Evolutionary conservation across 2,329 filamentous ascomycete genomes (phyloP).

Genomic region (Bisporella sp.): DNA sequence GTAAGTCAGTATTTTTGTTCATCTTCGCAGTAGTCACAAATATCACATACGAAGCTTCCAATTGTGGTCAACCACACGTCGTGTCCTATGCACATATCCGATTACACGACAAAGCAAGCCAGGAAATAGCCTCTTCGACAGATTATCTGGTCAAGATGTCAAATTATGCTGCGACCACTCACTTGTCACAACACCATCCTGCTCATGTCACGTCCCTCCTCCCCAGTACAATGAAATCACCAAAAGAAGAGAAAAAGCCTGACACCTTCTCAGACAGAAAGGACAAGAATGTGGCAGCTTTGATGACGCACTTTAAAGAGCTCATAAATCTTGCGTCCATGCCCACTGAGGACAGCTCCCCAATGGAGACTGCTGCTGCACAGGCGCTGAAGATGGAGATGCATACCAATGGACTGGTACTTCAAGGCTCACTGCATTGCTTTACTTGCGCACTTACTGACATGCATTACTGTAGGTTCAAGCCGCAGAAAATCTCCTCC

Average conservation of each 20-base stretch:
- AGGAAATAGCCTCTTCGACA: too few species aligned
- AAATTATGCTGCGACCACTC: too few species aligned
- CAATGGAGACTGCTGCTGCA: conserved; percentile 24
- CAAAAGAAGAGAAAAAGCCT: conserved; percentile 2
- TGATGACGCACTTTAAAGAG: conserved; percentile 38
- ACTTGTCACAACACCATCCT: too few species aligned
- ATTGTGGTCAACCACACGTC: too few species aligned
- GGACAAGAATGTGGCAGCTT: conserved; percentile 36
- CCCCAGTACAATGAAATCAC: background rate
- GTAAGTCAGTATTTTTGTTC: conserved; percentile 15
- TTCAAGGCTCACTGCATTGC: background rate
- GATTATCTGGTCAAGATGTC: too few species aligned
- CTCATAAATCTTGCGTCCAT: conserved; percentile 28
- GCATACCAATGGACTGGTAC: conserved; percentile 26
- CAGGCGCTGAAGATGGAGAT: conserved; percentile 26
- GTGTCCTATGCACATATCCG: too few species aligned
- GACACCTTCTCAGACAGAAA: conserved; percentile 35
- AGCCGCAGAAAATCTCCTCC: conserved; percentile 35
- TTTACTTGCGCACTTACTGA: background rate
- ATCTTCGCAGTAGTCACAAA: background rate
- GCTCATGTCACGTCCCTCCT: too few species aligned
- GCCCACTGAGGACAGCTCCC: conserved; percentile 21
- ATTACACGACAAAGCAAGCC: too few species aligned
- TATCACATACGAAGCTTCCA: too few species aligned
- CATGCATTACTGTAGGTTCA: conserved; percentile 17